These are phyloP conservation scores for Geotrichum macrosporum DNA, from an alignment of 1,139 yeast species.

Conservation along the genomic window DNA sequence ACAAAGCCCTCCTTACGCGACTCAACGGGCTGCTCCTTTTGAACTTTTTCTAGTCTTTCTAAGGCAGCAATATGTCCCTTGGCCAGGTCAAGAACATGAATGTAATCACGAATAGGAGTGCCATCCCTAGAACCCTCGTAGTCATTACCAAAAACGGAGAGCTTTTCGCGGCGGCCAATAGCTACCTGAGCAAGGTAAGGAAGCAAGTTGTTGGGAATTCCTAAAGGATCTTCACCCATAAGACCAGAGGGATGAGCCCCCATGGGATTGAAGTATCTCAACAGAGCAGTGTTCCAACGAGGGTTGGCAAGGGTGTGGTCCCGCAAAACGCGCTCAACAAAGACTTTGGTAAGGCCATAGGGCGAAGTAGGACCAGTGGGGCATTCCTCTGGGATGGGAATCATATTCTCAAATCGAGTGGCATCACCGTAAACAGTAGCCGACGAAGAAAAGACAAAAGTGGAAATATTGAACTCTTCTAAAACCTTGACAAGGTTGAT, in stretches of 20 bases:
- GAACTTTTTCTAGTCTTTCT: slow-evolving; percentile 48
- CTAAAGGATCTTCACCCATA: slow-evolving; percentile 76
- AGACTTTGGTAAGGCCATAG: slow-evolving; percentile 67
- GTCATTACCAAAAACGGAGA: slow-evolving; percentile 63
- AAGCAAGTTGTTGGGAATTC: slow-evolving; percentile 69
- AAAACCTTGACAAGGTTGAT: slow-evolving; percentile 54
- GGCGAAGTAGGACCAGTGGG: slow-evolving; percentile 76
- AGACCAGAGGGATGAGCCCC: slow-evolving; percentile 83
- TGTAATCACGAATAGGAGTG: slow-evolving; percentile 77
- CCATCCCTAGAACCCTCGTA: slow-evolving; percentile 63
- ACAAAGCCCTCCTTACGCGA: slow-evolving; percentile 46
- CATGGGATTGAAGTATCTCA: slow-evolving; percentile 76
- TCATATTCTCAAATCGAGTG: slow-evolving; percentile 65
- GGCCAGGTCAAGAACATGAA: slow-evolving; percentile 81
- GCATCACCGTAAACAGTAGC: slow-evolving; percentile 88
- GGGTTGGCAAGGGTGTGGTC: slow-evolving; percentile 52
- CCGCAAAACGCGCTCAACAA: slow-evolving; percentile 59
- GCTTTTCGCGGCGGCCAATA: slow-evolving; percentile 62
- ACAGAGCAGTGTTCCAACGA: slow-evolving; percentile 58
- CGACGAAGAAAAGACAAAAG: slow-evolving; percentile 71
- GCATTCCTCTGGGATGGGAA: slow-evolving; percentile 76
- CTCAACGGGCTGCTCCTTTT: slow-evolving; percentile 26
- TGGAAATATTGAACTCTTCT: slow-evolving; percentile 46
- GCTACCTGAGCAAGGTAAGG: slow-evolving; percentile 80
- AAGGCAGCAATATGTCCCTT: slow-evolving; percentile 73